Conservation (phyloP, 163 green algal species). For the Coccomyxa subellipsoidea region DNA sequence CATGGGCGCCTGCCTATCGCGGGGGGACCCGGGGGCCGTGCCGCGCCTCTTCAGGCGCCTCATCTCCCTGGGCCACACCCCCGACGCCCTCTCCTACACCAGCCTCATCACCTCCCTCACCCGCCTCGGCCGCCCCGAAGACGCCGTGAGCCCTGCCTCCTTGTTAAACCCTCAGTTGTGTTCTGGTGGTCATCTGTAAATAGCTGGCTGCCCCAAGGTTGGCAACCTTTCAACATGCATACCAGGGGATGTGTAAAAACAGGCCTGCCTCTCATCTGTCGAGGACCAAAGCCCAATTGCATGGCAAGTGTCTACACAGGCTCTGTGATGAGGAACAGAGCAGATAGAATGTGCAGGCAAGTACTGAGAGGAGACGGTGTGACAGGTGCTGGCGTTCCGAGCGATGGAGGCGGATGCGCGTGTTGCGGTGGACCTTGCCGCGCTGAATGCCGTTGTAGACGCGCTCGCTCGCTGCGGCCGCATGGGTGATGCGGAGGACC, state of each 20-base stretch:
- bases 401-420: slow-evolving; percentile 23
- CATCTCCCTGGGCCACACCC: slow-evolving; percentile 12
- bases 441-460: slow-evolving; percentile 33
- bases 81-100: slow-evolving; percentile 49
- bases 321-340: too few species aligned
- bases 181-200: not conserved
- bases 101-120: slow-evolving; percentile 29
- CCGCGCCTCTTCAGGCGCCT: slow-evolving; percentile 32
- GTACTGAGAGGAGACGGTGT: not conserved
- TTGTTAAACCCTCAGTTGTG: not conserved
- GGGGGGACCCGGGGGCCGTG: slow-evolving; percentile 18
- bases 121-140: slow-evolving; percentile 10
- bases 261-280: too few species aligned
- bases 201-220: too few species aligned
- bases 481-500: slow-evolving; percentile 38
- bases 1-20: slow-evolving; percentile 37
- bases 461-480: slow-evolving; percentile 29
- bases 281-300: too few species aligned
- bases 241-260: too few species aligned
- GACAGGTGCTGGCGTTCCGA: slow-evolving; percentile 21
- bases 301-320: too few species aligned
- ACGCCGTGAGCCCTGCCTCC: not conserved
- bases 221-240: too few species aligned
- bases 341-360: too few species aligned
- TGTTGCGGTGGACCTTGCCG: slow-evolving; percentile 23